Evolutionary conservation across 192 early-diverging fungal species (phyloP).

Genomic region (Podila epigama): DNA sequence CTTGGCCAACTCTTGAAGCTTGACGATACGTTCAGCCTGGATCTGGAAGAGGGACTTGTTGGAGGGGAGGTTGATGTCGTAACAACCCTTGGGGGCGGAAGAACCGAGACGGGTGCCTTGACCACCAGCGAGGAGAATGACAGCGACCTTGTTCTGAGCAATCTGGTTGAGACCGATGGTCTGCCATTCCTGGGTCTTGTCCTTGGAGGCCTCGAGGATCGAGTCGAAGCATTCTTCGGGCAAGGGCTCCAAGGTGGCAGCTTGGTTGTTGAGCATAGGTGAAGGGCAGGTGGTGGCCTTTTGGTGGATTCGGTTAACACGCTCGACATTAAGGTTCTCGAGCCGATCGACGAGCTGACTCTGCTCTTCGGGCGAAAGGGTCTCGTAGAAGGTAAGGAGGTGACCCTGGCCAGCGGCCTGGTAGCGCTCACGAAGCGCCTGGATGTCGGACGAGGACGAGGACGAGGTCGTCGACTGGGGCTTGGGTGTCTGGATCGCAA

Average conservation of each 20-base stretch:
- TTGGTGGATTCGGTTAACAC: conserved; percentile 83
- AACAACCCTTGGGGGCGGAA: conserved; percentile 91
- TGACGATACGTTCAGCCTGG: conserved; percentile 92
- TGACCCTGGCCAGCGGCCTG: conserved; percentile 84
- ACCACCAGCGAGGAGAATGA: conserved; percentile 93
- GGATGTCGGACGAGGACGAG: conserved; percentile 38
- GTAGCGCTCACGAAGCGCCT: conserved; percentile 67
- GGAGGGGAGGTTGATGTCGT: conserved; percentile 91
- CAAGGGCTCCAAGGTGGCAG: conserved; percentile 72
- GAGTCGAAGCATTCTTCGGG: conserved; percentile 75
- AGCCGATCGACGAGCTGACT: conserved; percentile 72
- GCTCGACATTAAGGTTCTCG: conserved; percentile 74
- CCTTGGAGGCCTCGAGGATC: conserved; percentile 58
- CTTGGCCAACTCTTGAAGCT: conserved; percentile 75
- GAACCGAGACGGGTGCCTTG: conserved; percentile 88
- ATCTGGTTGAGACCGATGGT: conserved; percentile 80
- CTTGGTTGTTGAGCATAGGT: conserved; percentile 44
- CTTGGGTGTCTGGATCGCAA: conserved; percentile 47
- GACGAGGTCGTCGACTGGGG: conserved; percentile 6
- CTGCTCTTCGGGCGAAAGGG: conserved; percentile 66
- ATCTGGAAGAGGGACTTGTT: conserved; percentile 90
- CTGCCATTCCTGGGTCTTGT: conserved; percentile 71
- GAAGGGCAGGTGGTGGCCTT: conserved; percentile 69
- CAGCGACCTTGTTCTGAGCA: conserved; percentile 87
- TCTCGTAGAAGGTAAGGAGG: conserved; percentile 83